Evolutionary conservation across 257 asterid species (phyloP), one percentile per base, ranked within the genome.

Genomic region (Salvia hispanica): DNA sequence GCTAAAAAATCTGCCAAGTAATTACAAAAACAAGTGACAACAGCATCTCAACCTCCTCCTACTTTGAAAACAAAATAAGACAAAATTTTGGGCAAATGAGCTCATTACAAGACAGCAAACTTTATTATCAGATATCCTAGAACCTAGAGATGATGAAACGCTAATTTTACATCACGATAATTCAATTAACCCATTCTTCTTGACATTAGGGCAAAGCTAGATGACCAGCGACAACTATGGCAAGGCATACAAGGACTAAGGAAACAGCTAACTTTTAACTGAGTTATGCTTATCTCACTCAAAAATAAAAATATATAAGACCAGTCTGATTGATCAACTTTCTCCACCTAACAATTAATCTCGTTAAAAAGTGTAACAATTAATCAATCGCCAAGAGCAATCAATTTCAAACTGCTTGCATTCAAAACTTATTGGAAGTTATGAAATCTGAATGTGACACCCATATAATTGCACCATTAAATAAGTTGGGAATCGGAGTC

Each of bases 21-120:
- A 48, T 6, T 33, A 62, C 36, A 36, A 45, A 18, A 18, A 18
- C 21, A 25, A 50, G 55, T 34, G 44, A 64, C 62, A 65, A 50
- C 76, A 71, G 67, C 21, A 39, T 14, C 6, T 12, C 14, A 46
- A 13, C 52, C 50, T 63, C 50, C 46, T 43, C 42, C 18, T 53
- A 69, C 42, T 25, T 42, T 50, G 21, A n/a, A 13, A 48, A 51
- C 62, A 57, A 39, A 62, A 47, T 52, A 45, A 63, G 55, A 18
- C 54, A 9, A 18, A 7, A 46, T 33, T 25, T 43, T 31, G 34
- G 53, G 55, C 53, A 34, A 50, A 21, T 4, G 28, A 42, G 18
- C 21, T 18, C 7, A 21, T 36, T 3, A 25, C 46, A 40, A 59
- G 59, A 44, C 39, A 3, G 10, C 14, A 16, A 31, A 4, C 28